These are phyloP conservation scores for Cicer pinnatifidum DNA, from an alignment of 306 rosid genomes.

Conservation along the genomic window DNA sequence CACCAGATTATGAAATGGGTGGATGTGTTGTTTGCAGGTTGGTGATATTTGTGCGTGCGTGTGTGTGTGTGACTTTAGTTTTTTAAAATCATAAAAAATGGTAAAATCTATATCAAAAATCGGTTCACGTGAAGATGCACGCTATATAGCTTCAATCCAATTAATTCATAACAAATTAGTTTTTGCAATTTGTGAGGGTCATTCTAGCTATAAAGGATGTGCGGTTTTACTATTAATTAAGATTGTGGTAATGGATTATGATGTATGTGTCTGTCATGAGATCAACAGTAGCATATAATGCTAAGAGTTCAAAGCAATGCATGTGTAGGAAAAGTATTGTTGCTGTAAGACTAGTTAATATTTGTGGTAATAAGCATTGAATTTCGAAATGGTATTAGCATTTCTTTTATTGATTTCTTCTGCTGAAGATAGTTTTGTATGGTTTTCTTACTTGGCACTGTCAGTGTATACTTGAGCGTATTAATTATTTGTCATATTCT, in stretches of 20 bases:
- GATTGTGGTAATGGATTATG: conserved; percentile 35
- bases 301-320: conserved; percentile 34
- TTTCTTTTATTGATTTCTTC: conserved; percentile 7
- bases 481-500: conserved; percentile 2
- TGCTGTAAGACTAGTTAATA: conserved; percentile 12
- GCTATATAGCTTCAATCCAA: no score
- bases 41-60: conserved; percentile 19
- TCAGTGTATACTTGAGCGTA: background rate
- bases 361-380: conserved; percentile 4
- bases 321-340: conserved; percentile 11
- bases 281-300: conserved; percentile 34
- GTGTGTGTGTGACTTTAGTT: no score
- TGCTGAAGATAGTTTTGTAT: conserved; percentile 26
- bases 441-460: conserved; percentile 23
- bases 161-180: no score
- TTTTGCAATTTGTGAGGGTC: no score
- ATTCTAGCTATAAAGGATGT: no score
- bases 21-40: conserved; percentile 99
- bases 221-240: conserved; percentile 14
- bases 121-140: no score
- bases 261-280: background rate
- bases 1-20: conserved; percentile 86
- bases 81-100: no score
- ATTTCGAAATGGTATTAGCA: conserved; percentile 15
- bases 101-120: no score